Base-by-base conservation (phyloP, 78 protist species). In the Bodo saltans region DNA sequence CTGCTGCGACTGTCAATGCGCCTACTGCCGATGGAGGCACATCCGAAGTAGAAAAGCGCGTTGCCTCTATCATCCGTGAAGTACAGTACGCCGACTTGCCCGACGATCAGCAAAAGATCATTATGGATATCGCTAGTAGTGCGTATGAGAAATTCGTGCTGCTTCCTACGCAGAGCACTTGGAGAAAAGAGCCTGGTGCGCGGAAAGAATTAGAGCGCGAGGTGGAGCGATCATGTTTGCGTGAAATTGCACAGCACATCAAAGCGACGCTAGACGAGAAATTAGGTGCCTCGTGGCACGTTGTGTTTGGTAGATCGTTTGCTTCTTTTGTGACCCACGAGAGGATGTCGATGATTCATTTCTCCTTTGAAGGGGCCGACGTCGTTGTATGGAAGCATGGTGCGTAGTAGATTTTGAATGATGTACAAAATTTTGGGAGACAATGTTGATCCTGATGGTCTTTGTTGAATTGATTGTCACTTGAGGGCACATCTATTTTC, bases 371-470 rank as follows among this genome's bases (percentile, higher is more conserved):
- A 2, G 67, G 34, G 69, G 42, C 12, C 69, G 42, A 76, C 35
- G 41, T 76, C 23, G 21, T 76, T 27, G 42, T 76, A 25, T 76
- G 81, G 81, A 76, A 76, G 41, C 81, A 76, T 67, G 81, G 81
- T n/a, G n/a, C n/a, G n/a, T n/a, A n/a, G n/a, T n/a, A n/a, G n/a
- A n/a, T n/a, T n/a, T n/a, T n/a, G n/a, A n/a, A n/a, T n/a, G n/a
- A n/a, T n/a, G n/a, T n/a, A n/a, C n/a, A n/a, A n/a, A n/a, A n/a
- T n/a, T n/a, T n/a, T n/a, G n/a, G n/a, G n/a, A n/a, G n/a, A n/a
- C n/a, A n/a, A n/a, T n/a, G n/a, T n/a, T n/a, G n/a, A n/a, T n/a
- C n/a, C n/a, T n/a, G n/a, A n/a, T n/a, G n/a, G n/a, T n/a, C n/a
- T n/a, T n/a, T n/a, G n/a, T n/a, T n/a, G n/a, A n/a, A n/a, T n/a